A percentile compares a stretch with the other conserved stretches of the same genome.
phyloP scores from a whole-genome alignment of 208 protist genomes.

The Trypanosoma vivax region DNA sequence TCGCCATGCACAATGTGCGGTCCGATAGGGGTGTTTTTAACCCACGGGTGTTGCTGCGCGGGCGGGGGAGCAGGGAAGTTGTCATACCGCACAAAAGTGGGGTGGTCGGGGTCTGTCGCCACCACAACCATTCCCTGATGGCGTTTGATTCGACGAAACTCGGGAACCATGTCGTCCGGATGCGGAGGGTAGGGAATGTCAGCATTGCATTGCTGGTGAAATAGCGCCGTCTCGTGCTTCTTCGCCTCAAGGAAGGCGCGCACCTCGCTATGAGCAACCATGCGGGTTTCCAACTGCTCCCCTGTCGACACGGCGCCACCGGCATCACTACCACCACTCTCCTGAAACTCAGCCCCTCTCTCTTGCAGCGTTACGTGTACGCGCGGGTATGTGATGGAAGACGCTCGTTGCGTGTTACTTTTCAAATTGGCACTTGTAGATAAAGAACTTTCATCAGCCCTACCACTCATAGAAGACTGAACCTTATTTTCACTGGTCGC shows the following conservation, averaged over 20 bases:
- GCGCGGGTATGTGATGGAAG: background rate
- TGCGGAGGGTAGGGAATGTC: constrained; percentile 52
- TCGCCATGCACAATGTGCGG: constrained; percentile 77
- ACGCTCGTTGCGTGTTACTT: background rate
- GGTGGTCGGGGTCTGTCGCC: constrained; percentile 40
- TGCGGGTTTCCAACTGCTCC: background rate
- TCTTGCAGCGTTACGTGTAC: constrained; percentile 1
- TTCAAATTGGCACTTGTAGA: background rate
- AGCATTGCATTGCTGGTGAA: constrained; percentile 38
- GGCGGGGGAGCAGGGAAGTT: constrained; percentile 46
- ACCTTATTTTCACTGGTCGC: background rate
- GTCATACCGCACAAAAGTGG: constrained; percentile 50
- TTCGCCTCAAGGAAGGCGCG: constrained; percentile 54
- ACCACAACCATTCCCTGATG: constrained; percentile 48
- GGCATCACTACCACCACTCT: background rate
- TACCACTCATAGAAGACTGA: background rate
- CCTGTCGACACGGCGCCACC: background rate
- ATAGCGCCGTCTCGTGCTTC: constrained; percentile 34
- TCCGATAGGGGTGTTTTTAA: constrained; percentile 65
- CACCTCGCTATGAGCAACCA: constrained; percentile 30
- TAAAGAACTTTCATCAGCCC: background rate
- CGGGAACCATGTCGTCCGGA: constrained; percentile 52
- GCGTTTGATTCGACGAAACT: constrained; percentile 62
- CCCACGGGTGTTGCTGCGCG: constrained; percentile 63
- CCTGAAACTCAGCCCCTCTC: too few species aligned